Evolutionary conservation across 2,329 filamentous ascomycete species (phyloP).

Genomic region (Phialophora chinensis): DNA sequence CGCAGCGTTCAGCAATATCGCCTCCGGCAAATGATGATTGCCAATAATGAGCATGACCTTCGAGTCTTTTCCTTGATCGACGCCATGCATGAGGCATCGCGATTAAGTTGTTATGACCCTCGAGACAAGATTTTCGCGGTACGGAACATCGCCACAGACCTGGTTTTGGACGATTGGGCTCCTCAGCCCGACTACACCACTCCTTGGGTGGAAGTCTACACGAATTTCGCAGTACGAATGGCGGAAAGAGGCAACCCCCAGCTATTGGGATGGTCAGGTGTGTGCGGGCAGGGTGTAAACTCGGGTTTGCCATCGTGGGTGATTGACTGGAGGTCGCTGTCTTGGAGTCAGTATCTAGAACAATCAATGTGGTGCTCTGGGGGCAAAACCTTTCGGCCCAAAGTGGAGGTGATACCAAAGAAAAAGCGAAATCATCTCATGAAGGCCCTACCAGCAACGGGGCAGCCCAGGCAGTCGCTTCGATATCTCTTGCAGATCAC

Average conservation of each 20-base stretch:
- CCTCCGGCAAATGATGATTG: conserved; percentile 12
- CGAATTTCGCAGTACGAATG: conserved; percentile 22
- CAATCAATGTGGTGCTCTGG: conserved; percentile 22
- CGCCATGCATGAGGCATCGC: conserved; percentile 14
- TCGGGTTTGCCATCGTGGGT: conserved; percentile 25
- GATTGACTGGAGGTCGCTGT: conserved; percentile 23
- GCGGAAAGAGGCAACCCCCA: conserved; percentile 15
- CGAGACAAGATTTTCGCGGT: conserved; percentile 30
- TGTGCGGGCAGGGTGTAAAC: conserved; percentile 13
- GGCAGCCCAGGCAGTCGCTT: conserved; percentile 10
- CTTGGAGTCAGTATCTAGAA: conserved; percentile 17
- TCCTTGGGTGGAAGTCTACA: conserved; percentile 26
- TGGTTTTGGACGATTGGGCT: conserved; percentile 19
- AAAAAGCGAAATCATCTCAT: conserved; percentile 14
- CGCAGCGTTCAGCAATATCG: conserved; percentile 21
- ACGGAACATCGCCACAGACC: conserved; percentile 27
- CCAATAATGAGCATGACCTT: neutral
- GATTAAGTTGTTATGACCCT: conserved; percentile 26
- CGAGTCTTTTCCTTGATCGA: conserved; percentile 7
- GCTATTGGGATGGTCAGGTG: conserved; percentile 21
- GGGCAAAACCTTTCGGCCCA: conserved; percentile 14
- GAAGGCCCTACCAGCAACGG: conserved; percentile 10
- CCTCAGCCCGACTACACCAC: conserved; percentile 25
- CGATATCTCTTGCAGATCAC: conserved; percentile 18
- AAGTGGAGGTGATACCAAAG: conserved; percentile 23